Conservation (phyloP, 2,329 filamentous ascomycete genomes). For the Trichoderma simmonsii region DNA sequence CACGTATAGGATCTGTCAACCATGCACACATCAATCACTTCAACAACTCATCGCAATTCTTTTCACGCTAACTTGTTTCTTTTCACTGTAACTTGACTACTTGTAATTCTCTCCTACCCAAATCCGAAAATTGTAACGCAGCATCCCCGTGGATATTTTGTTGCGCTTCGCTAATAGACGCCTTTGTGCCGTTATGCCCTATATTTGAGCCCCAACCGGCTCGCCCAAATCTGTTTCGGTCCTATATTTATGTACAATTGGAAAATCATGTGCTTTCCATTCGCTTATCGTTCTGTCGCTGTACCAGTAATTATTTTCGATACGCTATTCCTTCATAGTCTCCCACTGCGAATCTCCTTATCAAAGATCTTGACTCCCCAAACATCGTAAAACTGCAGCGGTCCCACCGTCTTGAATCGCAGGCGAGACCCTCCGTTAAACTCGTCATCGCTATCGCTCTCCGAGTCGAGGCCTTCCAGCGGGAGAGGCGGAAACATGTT, state of each 20-base stretch:
- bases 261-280: not conserved
- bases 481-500: constrained; percentile 30
- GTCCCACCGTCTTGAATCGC: constrained; percentile 36
- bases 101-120: not conserved
- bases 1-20: not conserved
- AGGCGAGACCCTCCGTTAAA: constrained; percentile 33
- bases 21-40: not conserved
- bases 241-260: not conserved
- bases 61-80: too few species aligned
- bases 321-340: constrained; percentile 25
- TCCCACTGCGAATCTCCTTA: constrained; percentile 49
- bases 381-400: constrained; percentile 39
- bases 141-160: not conserved
- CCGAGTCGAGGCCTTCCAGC: constrained; percentile 29
- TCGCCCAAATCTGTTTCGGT: not conserved
- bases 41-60: too few species aligned
- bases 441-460: constrained; percentile 37
- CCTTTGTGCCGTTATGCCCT: constrained; percentile 9
- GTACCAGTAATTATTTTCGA: not conserved
- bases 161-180: constrained; percentile 3
- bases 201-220: not conserved
- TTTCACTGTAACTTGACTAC: not conserved
- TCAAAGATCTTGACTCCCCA: constrained; percentile 56
- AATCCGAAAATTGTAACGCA: not conserved
- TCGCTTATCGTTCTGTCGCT: not conserved